phyloP scores from a whole-genome alignment of 2,329 filamentous ascomycete species.

The Boeremia exigua region DNA sequence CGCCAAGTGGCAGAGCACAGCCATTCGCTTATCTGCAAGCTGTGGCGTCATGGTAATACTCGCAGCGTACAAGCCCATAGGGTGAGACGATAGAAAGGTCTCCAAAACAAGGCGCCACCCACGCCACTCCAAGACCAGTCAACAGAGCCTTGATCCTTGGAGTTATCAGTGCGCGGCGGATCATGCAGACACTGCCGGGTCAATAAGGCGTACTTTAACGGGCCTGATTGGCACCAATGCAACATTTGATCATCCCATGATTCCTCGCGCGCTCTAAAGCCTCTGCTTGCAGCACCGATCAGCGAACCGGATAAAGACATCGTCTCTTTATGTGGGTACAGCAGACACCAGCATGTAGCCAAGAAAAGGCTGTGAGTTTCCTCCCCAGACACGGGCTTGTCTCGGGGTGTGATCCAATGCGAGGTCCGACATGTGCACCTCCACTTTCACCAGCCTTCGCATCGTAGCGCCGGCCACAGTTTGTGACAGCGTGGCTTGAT shows the following conservation, averaged over 20 bases:
- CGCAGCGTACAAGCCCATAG: constrained; percentile 12
- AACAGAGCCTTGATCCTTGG: constrained; percentile 28
- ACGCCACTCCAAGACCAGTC: constrained; percentile 37
- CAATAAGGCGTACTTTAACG: constrained; percentile 18
- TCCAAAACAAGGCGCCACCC: constrained; percentile 37
- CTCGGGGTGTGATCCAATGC: constrained; percentile 26
- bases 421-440: constrained; percentile 27
- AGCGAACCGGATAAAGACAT: constrained; percentile 21
- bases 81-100: constrained; percentile 12
- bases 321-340: constrained; percentile 13
- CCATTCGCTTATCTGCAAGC: constrained; percentile 41
- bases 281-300: constrained; percentile 34
- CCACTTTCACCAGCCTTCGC: constrained; percentile 30
- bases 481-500: constrained; percentile 36
- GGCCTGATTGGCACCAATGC: constrained; percentile 31
- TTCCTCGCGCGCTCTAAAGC: constrained; percentile 37
- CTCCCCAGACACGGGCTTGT: constrained; percentile 23
- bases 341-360: constrained; percentile 22
- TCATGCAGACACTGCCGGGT: constrained; percentile 24
- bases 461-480: constrained; percentile 17
- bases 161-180: constrained; percentile 27
- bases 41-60: constrained; percentile 39
- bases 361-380: constrained; percentile 19
- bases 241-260: constrained; percentile 25
- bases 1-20: constrained; percentile 37